These are phyloP conservation scores for Pseudocercospora crystallina DNA, from an alignment of 2,329 filamentous ascomycete genomes.

Conservation along the genomic window DNA sequence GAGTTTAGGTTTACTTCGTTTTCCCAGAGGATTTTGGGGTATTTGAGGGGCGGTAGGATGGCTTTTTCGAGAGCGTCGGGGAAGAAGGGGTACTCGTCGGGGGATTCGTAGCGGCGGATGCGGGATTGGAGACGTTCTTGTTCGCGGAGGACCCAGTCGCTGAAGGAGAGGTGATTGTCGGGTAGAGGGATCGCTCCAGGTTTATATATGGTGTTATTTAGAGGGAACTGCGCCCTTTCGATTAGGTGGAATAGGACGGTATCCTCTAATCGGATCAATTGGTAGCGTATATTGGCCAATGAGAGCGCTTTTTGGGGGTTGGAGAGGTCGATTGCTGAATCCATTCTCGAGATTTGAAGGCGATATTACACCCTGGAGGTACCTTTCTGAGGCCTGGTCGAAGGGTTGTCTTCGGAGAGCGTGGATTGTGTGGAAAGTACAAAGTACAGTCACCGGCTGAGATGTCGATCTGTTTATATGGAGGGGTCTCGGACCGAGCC, in stretches of 20 bases:
- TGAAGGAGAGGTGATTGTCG: slow-evolving; percentile 70
- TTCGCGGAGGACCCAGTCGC: slow-evolving; percentile 90
- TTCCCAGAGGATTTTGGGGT: slow-evolving; percentile 81
- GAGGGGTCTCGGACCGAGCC: too few relatives aligned
- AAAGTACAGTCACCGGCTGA: slow-evolving; percentile 27
- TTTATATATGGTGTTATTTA: slow-evolving; percentile 83
- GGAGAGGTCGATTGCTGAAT: slow-evolving; percentile 82
- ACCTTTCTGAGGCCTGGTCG: background rate
- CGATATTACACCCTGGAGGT: too few relatives aligned
- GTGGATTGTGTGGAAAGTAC: background rate
- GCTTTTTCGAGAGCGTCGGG: slow-evolving; percentile 74
- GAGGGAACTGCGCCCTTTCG: slow-evolving; percentile 94
- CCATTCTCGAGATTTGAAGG: slow-evolving; percentile 63
- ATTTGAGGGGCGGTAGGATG: slow-evolving; percentile 82
- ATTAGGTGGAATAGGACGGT: slow-evolving; percentile 97
- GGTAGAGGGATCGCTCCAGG: slow-evolving; percentile 80
- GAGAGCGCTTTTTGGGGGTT: slow-evolving; percentile 84
- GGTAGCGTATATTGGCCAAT: slow-evolving; percentile 82
- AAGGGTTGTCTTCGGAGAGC: background rate
- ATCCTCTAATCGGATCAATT: slow-evolving; percentile 82
- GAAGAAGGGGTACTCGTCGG: slow-evolving; percentile 98
- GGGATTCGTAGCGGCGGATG: slow-evolving; percentile 91
- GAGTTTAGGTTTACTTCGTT: slow-evolving; percentile 91
- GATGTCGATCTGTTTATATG: slow-evolving; percentile 31
- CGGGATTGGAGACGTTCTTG: slow-evolving; percentile 89